Conservation (phyloP, 2,329 filamentous ascomycete species). For the Blastomyces parvus region DNA sequence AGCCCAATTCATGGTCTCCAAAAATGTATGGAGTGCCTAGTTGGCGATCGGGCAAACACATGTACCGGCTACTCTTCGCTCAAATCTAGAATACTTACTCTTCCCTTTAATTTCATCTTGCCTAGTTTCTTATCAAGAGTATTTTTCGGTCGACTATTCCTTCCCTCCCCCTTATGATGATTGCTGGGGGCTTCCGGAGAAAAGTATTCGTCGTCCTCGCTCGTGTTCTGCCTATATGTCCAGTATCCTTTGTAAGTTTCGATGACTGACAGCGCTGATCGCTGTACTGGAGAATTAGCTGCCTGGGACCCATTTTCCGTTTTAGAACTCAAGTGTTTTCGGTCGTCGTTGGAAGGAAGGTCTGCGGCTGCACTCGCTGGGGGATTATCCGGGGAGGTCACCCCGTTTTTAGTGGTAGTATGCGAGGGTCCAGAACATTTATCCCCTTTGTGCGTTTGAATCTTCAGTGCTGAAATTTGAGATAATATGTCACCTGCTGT, state of each 20-base stretch:
- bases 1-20: background rate
- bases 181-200: background rate
- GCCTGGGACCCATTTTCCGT: background rate
- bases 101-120: background rate
- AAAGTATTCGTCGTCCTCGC: background rate
- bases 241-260: conserved; percentile 8
- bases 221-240: background rate
- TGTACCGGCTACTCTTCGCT: background rate
- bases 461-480: background rate
- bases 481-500: background rate
- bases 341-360: background rate
- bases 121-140: conserved; percentile 2
- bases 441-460: background rate
- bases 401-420: background rate
- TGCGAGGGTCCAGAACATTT: background rate
- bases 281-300: background rate
- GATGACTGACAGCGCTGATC: background rate
- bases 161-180: background rate
- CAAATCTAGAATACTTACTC: conserved; percentile 9
- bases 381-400: background rate
- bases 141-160: background rate
- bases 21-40: background rate
- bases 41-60: background rate
- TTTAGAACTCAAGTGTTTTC: background rate
- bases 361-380: background rate